Base-by-base conservation (phyloP, 2,329 filamentous ascomycete genomes). In the Diplocarpon mali region DNA sequence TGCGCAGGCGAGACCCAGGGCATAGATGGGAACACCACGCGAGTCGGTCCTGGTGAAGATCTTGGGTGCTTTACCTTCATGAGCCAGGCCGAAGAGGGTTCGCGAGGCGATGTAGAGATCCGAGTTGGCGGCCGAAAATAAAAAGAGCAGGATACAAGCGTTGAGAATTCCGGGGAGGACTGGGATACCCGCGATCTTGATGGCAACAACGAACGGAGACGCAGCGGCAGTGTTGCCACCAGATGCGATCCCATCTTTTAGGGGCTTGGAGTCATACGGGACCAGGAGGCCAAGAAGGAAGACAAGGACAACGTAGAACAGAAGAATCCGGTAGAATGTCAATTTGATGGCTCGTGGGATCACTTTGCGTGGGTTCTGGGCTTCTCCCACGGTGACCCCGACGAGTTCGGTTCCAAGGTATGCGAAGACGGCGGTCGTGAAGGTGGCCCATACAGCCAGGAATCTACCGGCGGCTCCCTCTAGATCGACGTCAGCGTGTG, bases 161-260 rank as follows among this genome's bases (percentile, higher is more conserved):
- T 85, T 85, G 65, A 85, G 79, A 53, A 83, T 70, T 49, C 74
- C 75, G 54, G 80, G 75, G 2, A 85, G 70, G 1, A 69, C 72
- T 2, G 66, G 64, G 54, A 89, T 85, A 10, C 75, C 71, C 5
- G 81, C 70, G 16, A 73, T 68, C 58, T 78, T 71, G 64, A 86
- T 85, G 28, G 81, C 80, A 16, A 71, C 60, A 12, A 71, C 67
- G 51, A 67, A 67, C 40, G 72, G 60, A 17, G 72, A 75, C 3
- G 73, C 72, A 46, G 75, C 73, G n/a, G 59, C 60, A 1, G 47
- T 53, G 36, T 38, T 54, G 0, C 71, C 70, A 0, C 71, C 70
- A 14, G 68, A 66, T 31, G 64, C 64, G 17, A 69, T 71, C 9
- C 72, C 74, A 7, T 63, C 62, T 10, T 51, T 28, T n/a, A 90